Evolutionary conservation across 345 rosid genomes (phyloP), one percentile per base, ranked within the genome.

Genomic region (Cardamine occulta): DNA sequence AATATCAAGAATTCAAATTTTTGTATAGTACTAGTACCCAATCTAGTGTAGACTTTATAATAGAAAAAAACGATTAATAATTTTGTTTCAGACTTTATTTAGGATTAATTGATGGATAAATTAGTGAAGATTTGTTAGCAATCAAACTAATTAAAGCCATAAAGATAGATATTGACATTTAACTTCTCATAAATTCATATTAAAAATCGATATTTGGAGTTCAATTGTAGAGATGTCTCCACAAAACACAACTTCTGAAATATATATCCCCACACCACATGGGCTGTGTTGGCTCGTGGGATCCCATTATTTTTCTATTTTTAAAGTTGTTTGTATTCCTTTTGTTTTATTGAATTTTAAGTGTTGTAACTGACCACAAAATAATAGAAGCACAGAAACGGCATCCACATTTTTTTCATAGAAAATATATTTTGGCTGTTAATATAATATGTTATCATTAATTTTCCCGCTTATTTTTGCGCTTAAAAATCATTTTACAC

Each of bases 181-280:
- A 39, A 52, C 53, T 23, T 26, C 62, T 62, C 53, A 62, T 26
- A 21, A n/a, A n/a, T n/a, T n/a, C n/a, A 66, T 67, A 51, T 67
- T 52, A 0, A 19, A 39, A 39, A n/a, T 4, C 1, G 24, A 39
- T 40, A 40, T 31, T 29, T 57, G 66, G 55, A 63, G 70, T 15
- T 45, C 29, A 74, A 17, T 19, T 74, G 61, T 66, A 66, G 62
- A 75, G 45, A 49, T 75, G 79, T 75, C 79, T 75, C 79, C 79
- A 58, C 44, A 67, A 40, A 48, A 58, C 68, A 67, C 53, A 74
- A 66, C 73, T 75, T 75, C 53, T 74, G 65, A 49, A 63, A 75
- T 66, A 19, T 75, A 49, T 48, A n/a, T 58, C 73, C 62, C 73
- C 73, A 59, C 79, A 49, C 79, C 79, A 75, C 68, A 75, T 75